phyloP scores from a whole-genome alignment of 2,329 filamentous ascomycete species.

The Ophiosphaerella herpotricha region DNA sequence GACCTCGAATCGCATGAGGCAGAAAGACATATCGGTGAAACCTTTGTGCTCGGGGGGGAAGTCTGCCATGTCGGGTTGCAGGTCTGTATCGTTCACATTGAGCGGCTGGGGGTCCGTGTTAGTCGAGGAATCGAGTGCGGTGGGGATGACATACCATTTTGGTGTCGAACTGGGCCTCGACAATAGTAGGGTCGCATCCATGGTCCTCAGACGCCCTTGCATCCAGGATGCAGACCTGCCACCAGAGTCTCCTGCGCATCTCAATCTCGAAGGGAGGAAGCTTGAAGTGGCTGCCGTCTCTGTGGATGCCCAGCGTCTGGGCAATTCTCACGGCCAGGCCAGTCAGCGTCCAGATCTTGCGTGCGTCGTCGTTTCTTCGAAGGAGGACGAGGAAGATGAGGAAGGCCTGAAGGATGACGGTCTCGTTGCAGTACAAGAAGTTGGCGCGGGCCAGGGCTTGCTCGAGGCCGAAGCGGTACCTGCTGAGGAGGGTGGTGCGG shows the following conservation, averaged over 20 bases:
- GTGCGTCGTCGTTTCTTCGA: slow-evolving; percentile 56
- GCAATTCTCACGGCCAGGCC: slow-evolving; percentile 64
- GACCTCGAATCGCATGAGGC: slow-evolving; percentile 59
- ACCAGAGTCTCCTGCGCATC: slow-evolving; percentile 64
- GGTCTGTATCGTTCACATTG: slow-evolving; percentile 61
- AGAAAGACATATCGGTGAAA: slow-evolving; percentile 64
- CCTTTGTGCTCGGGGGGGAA: slow-evolving; percentile 55
- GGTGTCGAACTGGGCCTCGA: slow-evolving; percentile 64
- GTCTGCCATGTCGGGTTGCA: slow-evolving; percentile 55
- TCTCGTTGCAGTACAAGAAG: slow-evolving; percentile 65
- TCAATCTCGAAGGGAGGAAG: slow-evolving; percentile 65
- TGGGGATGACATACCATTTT: slow-evolving; percentile 45
- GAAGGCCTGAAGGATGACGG: slow-evolving; percentile 66
- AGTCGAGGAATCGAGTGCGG: not conserved
- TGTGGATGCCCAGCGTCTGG: slow-evolving; percentile 64
- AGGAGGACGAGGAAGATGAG: slow-evolving; percentile 64
- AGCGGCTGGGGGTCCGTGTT: slow-evolving; percentile 46
- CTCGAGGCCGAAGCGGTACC: slow-evolving; percentile 67
- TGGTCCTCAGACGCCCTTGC: slow-evolving; percentile 66
- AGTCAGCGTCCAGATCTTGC: slow-evolving; percentile 62
- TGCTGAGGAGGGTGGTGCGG: slow-evolving; percentile 54
- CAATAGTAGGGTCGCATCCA: slow-evolving; percentile 65
- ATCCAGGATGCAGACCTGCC: slow-evolving; percentile 64
- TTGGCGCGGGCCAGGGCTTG: slow-evolving; percentile 67
- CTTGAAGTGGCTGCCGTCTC: slow-evolving; percentile 61